Evolutionary conservation across 768 basidiomycete species (phyloP), one percentile per base, ranked within the genome.

Genomic region (Lactarius deliciosus): DNA sequence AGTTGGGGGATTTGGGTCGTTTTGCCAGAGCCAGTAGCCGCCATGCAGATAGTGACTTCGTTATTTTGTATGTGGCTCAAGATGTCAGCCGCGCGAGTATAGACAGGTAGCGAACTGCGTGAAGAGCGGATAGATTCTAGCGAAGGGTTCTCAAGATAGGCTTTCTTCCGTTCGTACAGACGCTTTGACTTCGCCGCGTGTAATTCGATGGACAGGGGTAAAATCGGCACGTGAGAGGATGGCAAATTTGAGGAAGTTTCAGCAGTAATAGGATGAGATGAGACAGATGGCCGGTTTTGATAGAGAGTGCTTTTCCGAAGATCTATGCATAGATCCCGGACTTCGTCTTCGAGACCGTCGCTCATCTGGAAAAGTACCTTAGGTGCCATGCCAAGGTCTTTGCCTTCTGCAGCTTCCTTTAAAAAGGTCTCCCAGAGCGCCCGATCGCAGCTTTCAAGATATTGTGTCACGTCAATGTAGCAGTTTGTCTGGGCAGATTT

Each of bases 1-100:
- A 97, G 82, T 75, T 97, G 96, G 6, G 96, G 96, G 30, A 97
- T 85, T 76, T 98, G 96, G 0, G 95, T 97, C 8, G 94, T 96
- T 79, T 97, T 97, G 1, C 95, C 94, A 1, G 92, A 94, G 41
- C 94, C 93, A 2, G 94, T 94, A 8, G 90, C 86, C 57, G 93
- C 93, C 88, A 94, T 90, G 70, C 89, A 87, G 71, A 96, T 87
- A 0, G 91, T 91, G 65, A 97, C 93, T 16, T 94, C 91, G 75
- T 96, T 86, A 36, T 84, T 77, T 22, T 80, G 77, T 70, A 98
- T 86, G 67, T 89, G 87, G 2, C 81, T 74, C 60, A 96, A 74
- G 50, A 97, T 81, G 11, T 89, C 83, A 5, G 81, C 79, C 2
- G 89, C 82, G 68, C 87, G 84, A 20, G 87, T 81, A 68, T 85